Percentiles rank a stretch among this genome's conserved stretches.
Evolutionary conservation across 257 asterid genomes (phyloP).

Genomic region (Ballota nigra): DNA sequence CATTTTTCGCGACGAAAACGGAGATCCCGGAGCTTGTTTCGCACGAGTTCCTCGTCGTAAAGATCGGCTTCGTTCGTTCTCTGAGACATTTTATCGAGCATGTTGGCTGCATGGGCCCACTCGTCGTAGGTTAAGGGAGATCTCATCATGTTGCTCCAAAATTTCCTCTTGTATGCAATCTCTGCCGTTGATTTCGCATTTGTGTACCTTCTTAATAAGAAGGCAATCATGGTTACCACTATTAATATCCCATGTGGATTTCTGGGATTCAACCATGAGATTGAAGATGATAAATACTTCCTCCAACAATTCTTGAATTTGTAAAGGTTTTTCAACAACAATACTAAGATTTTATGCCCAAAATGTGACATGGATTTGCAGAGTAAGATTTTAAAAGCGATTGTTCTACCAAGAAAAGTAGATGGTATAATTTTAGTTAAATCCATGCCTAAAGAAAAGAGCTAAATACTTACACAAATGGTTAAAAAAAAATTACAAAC

Average conservation of each 20-base stretch:
- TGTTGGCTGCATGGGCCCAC: constrained; percentile 94
- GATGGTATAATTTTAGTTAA: constrained; percentile 86
- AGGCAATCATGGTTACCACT: constrained; percentile 56
- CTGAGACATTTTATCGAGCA: constrained; percentile 69
- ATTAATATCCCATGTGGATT: constrained; percentile 81
- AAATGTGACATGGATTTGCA: constrained; percentile 72
- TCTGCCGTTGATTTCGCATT: constrained; percentile 66
- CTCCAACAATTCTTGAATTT: constrained; percentile 33
- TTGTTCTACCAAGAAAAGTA: constrained; percentile 61
- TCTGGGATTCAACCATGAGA: constrained; percentile 78
- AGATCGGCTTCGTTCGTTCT: constrained; percentile 60
- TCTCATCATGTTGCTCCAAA: constrained; percentile 90
- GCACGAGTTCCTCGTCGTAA: constrained; percentile 80
- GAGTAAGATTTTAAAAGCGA: constrained; percentile 71
- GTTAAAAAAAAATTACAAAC: too few relatives aligned
- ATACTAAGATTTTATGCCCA: constrained; percentile 41
- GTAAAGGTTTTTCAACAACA: constrained; percentile 23
- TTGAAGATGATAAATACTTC: constrained; percentile 38
- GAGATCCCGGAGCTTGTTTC: constrained; percentile 78
- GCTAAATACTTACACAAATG: too few relatives aligned
- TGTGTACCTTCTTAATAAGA: constrained; percentile 62
- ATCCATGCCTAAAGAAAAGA: constrained; percentile 54
- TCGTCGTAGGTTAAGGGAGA: constrained; percentile 82
- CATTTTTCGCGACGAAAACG: constrained; percentile 72
- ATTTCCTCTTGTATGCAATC: constrained; percentile 75